Conservation (phyloP, 768 basidiomycete species). For the Pulveroboletus frians region DNA sequence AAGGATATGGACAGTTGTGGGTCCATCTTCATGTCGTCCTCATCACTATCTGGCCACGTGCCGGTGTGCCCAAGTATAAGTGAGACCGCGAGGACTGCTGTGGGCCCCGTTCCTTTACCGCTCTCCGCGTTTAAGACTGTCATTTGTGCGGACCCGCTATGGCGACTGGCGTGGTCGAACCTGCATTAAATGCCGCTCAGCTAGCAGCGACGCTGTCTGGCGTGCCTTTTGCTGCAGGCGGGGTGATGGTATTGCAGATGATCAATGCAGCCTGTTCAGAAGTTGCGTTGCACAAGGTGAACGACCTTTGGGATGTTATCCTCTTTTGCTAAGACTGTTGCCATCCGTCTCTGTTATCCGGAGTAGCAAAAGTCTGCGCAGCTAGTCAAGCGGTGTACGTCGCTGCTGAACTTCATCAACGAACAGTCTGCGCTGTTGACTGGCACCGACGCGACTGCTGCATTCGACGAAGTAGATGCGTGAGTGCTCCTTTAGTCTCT, state of each 20-base stretch:
- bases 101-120: background rate
- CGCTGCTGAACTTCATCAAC: slow-evolving; percentile 35
- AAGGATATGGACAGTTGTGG: slow-evolving; percentile 8
- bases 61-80: slow-evolving; percentile 5
- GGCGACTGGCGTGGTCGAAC: slow-evolving; percentile 12
- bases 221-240: slow-evolving; percentile 43
- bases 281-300: slow-evolving; percentile 47
- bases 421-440: slow-evolving; percentile 37
- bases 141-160: slow-evolving; percentile 3
- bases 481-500: slow-evolving; percentile 23
- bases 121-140: background rate
- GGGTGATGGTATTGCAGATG: slow-evolving; percentile 39
- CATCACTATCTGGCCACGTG: background rate
- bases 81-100: background rate
- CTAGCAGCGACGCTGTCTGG: slow-evolving; percentile 42
- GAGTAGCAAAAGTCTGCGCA: slow-evolving; percentile 39
- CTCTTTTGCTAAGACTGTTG: slow-evolving; percentile 1
- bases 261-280: slow-evolving; percentile 44
- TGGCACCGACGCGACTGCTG: slow-evolving; percentile 37
- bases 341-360: background rate
- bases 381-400: slow-evolving; percentile 39
- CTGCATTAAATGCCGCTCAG: slow-evolving; percentile 32
- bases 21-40: background rate
- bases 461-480: slow-evolving; percentile 42
- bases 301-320: background rate